Percentiles rank a stretch among this genome's conserved stretches.
These are phyloP conservation scores for Aspergillus uvarum DNA, from an alignment of 2,329 filamentous ascomycete species.

Conservation along the genomic window DNA sequence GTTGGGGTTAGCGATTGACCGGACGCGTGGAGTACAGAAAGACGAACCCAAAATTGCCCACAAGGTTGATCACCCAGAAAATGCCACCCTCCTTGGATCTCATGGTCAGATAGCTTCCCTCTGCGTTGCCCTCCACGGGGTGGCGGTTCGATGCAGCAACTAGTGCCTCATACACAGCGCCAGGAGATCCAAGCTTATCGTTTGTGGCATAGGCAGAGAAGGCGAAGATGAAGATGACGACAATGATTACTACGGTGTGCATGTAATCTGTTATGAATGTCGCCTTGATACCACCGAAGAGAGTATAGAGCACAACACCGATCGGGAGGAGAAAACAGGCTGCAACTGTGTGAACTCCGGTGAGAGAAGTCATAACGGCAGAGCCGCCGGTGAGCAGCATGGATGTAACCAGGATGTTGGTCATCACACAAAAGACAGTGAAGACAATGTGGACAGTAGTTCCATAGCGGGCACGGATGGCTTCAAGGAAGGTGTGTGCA, in stretches of 20 bases:
- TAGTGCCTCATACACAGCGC: constrained; percentile 75
- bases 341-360: constrained; percentile 73
- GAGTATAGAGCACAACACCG: constrained; percentile 78
- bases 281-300: constrained; percentile 74
- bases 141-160: constrained; percentile 66
- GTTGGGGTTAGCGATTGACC: constrained; percentile 24
- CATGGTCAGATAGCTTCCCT: constrained; percentile 87
- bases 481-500: constrained; percentile 81
- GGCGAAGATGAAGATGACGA: constrained; percentile 83
- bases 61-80: constrained; percentile 89
- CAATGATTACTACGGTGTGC: constrained; percentile 70
- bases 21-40: neutral
- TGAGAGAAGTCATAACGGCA: constrained; percentile 69
- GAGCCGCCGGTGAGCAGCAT: constrained; percentile 86
- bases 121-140: constrained; percentile 75
- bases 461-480: constrained; percentile 78
- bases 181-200: constrained; percentile 69
- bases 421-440: constrained; percentile 77
- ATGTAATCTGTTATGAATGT: constrained; percentile 85
- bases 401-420: constrained; percentile 82
- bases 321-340: constrained; percentile 81
- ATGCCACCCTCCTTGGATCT: constrained; percentile 74
- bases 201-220: constrained; percentile 78
- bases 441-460: constrained; percentile 71
- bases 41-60: constrained; percentile 53